Evolutionary conservation across 2,329 filamentous ascomycete genomes (phyloP).

Genomic region (Monilinia fructicola): DNA sequence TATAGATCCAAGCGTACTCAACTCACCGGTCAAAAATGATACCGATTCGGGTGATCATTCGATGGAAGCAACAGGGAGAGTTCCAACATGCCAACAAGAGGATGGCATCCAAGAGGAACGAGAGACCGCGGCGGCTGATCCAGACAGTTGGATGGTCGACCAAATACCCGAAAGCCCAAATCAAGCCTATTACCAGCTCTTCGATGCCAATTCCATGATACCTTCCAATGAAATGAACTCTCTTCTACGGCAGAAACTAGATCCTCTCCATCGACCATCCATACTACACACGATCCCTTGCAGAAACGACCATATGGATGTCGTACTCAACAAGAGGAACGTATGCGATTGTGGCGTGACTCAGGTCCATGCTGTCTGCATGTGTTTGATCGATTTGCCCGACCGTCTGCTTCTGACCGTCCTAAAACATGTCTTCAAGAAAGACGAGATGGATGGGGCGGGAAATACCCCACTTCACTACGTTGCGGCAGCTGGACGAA

Average conservation of each 20-base stretch:
- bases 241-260: constrained; percentile 3
- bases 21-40: too few relatives aligned
- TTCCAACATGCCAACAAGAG: constrained; percentile 11
- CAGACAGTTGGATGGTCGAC: neutral
- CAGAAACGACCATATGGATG: constrained; percentile 17
- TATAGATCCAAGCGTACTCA: too few relatives aligned
- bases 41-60: too few relatives aligned
- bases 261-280: constrained; percentile 9
- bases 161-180: constrained; percentile 15
- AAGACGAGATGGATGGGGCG: constrained; percentile 14
- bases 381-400: constrained; percentile 16
- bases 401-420: constrained; percentile 17
- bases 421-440: constrained; percentile 5
- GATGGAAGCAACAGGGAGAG: too few relatives aligned
- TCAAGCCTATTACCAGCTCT: constrained; percentile 20
- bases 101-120: constrained; percentile 7
- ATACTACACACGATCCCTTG: constrained; percentile 19
- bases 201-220: constrained; percentile 21
- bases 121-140: neutral
- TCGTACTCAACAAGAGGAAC: neutral
- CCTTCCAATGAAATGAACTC: constrained; percentile 10
- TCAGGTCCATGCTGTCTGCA: constrained; percentile 20
- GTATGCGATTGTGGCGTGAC: constrained; percentile 20
- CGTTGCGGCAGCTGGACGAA: constrained; percentile 20
- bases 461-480: constrained; percentile 23